Evolutionary conservation across 2,329 filamentous ascomycete species (phyloP).

Genomic region (Fusarium nodosum): DNA sequence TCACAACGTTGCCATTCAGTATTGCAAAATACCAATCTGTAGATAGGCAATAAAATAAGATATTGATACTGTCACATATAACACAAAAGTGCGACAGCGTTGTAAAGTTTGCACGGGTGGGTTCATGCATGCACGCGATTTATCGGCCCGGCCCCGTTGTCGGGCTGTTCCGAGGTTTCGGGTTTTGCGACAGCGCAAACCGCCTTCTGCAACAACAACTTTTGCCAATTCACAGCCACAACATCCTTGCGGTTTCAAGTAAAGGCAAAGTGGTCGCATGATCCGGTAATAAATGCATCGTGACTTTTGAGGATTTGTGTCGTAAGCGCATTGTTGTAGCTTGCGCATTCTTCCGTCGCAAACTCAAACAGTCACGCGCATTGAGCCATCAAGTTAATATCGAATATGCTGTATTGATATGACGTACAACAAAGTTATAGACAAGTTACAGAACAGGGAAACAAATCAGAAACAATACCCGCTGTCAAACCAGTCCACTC

Average conservation of each 20-base stretch:
- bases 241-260: not conserved
- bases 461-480: slow-evolving; percentile 41
- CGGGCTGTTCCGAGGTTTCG: slow-evolving; percentile 2
- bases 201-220: slow-evolving; percentile 10
- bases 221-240: slow-evolving; percentile 5
- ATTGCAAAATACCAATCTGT: not conserved
- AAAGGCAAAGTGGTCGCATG: slow-evolving; percentile 25
- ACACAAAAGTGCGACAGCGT: not conserved
- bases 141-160: not conserved
- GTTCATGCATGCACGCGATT: slow-evolving; percentile 2
- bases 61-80: not conserved
- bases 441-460: slow-evolving; percentile 41
- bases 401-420: slow-evolving; percentile 33
- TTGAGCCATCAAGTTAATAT: slow-evolving; percentile 8
- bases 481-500: slow-evolving; percentile 24
- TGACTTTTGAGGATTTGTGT: not conserved
- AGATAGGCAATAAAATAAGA: not conserved
- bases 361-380: slow-evolving; percentile 9
- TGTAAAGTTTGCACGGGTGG: not conserved
- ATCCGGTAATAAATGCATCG: not conserved
- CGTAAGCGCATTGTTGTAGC: slow-evolving; percentile 22
- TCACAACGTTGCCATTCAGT: slow-evolving; percentile 9
- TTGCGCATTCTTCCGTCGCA: not conserved
- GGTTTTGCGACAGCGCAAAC: slow-evolving; percentile 32
- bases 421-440: slow-evolving; percentile 48